A percentile compares a stretch with the other conserved stretches of the same genome.
phyloP scores from a whole-genome alignment of 306 rosid genomes.

The barrel medic (Medicago truncatula) region MtrunA17r5.0-ANR NC_053045.1:53687001-53687500 shows the following conservation, averaged over 20 bases:
- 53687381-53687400: constrained; percentile 60
- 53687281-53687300: constrained; percentile 87
- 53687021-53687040: too few species aligned
- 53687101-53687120: background rate
- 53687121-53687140: background rate
- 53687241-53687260: constrained; percentile 65
- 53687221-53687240: constrained; percentile 65
- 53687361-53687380: constrained; percentile 64
- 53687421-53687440: constrained; percentile 60
- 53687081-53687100: too few species aligned
- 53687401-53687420: constrained; percentile 53
- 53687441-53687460: constrained; percentile 53
- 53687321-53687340: constrained; percentile 53
- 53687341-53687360: constrained; percentile 53
- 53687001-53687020: too few species aligned
- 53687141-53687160: background rate
- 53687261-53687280: constrained; percentile 82
- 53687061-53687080: too few species aligned
- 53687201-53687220: constrained; percentile 64
- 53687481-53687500: constrained; percentile 56
- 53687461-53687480: constrained; percentile 52
- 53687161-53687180: background rate
- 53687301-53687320: constrained; percentile 73
- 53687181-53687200: constrained; percentile 47
- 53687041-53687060: too few species aligned